Conservation (phyloP, 1,284 basidiomycete genomes). For the Papiliotrema laurentii region DNA sequence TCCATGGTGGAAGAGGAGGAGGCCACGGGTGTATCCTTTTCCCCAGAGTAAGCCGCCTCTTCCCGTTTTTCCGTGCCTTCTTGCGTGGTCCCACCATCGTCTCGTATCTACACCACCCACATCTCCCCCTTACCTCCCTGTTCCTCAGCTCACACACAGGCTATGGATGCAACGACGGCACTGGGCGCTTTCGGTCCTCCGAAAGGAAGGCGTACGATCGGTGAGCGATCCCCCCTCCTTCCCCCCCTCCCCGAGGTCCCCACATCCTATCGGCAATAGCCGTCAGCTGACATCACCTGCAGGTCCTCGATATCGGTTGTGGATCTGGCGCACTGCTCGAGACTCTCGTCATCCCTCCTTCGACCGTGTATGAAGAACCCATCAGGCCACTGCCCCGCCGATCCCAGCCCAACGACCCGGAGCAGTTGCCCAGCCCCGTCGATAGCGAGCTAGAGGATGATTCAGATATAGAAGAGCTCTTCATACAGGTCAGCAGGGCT, state of each 20-base stretch:
- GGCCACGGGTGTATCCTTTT: slow-evolving; percentile 45
- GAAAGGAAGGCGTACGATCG: slow-evolving; percentile 36
- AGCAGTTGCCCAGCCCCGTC: slow-evolving; percentile 16
- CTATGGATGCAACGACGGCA: slow-evolving; percentile 45
- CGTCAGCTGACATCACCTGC: neutral
- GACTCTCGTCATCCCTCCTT: slow-evolving; percentile 38
- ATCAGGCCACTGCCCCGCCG: slow-evolving; percentile 16
- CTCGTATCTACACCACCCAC: too few species aligned
- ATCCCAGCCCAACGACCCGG: neutral
- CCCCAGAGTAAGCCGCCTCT: slow-evolving; percentile 35
- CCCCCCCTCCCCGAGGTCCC: neutral
- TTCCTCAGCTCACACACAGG: slow-evolving; percentile 11
- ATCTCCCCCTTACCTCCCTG: too few species aligned
- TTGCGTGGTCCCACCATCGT: too few species aligned
- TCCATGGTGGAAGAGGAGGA: slow-evolving; percentile 46
- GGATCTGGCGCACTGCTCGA: slow-evolving; percentile 43
- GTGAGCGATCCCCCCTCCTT: slow-evolving; percentile 19
- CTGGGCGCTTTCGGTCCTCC: slow-evolving; percentile 44
- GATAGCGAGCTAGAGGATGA: slow-evolving; percentile 17
- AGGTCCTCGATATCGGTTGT: slow-evolving; percentile 48
- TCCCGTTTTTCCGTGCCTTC: neutral
- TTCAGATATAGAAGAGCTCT: slow-evolving; percentile 27
- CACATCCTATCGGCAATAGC: slow-evolving; percentile 1
- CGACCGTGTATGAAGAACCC: slow-evolving; percentile 38
- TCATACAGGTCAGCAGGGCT: slow-evolving; percentile 33